Percentiles rank a stretch among this genome's conserved stretches.
phyloP scores from a whole-genome alignment of 352 stramenopile species.

The Lagenidium sp. region DNA sequence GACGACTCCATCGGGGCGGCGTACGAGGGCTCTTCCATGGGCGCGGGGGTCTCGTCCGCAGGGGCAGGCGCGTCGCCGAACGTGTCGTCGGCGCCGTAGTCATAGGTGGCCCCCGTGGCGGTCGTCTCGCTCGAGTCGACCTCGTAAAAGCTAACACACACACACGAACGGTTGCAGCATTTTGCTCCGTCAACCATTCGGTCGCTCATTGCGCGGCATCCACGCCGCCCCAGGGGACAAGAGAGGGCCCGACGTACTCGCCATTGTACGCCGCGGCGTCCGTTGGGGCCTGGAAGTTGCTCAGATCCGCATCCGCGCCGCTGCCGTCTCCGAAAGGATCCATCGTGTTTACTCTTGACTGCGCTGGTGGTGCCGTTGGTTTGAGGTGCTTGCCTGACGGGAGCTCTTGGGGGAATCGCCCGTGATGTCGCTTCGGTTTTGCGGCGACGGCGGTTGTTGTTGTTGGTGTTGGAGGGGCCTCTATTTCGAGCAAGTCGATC shows the following conservation, averaged over 20 bases:
- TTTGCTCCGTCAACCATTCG: background rate
- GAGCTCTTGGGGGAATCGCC: conserved; percentile 15
- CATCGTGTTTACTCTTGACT: no score
- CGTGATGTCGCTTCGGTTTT: conserved; percentile 7
- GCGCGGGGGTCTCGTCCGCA: conserved; percentile 3
- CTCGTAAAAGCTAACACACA: conserved; percentile 44
- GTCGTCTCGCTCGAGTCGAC: conserved; percentile 24
- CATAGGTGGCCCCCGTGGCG: conserved; percentile 12
- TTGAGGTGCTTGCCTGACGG: conserved; percentile 3
- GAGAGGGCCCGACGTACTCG: conserved; percentile 26
- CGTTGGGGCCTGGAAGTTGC: conserved; percentile 44
- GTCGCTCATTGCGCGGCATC: background rate
- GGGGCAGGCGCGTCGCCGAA: conserved; percentile 2
- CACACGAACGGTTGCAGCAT: background rate
- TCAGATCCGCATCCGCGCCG: conserved; percentile 30
- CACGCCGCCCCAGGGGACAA: background rate
- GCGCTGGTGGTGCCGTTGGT: no score
- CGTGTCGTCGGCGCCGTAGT: conserved; percentile 12
- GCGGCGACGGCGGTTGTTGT: no score
- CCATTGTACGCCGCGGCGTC: conserved; percentile 29
- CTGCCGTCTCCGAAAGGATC: conserved; percentile 51
- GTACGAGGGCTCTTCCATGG: no score
- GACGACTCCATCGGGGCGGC: conserved; percentile 2
- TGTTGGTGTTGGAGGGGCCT: background rate
- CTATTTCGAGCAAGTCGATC: no score